phyloP scores from a whole-genome alignment of 768 basidiomycete genomes.

The Podaxis sp. region DNA sequence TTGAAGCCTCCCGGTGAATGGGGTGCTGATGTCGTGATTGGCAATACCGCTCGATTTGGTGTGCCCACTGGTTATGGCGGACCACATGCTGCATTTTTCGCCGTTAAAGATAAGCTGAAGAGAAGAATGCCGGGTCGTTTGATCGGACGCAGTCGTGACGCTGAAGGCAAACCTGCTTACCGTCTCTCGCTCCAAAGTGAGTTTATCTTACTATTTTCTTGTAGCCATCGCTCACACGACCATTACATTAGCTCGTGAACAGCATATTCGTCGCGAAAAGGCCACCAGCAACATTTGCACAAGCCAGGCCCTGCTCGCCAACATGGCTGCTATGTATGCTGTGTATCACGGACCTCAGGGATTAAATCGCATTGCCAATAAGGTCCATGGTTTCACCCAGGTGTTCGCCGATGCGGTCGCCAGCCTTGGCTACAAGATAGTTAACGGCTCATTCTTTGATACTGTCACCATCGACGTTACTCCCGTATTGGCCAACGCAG shows the following conservation, averaged over 20 bases:
- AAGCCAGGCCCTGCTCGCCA: constrained; percentile 94
- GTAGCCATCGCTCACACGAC: neutral
- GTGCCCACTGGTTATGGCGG: constrained; percentile 98
- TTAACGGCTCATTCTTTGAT: constrained; percentile 86
- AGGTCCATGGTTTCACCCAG: constrained; percentile 87
- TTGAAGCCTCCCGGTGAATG: constrained; percentile 97
- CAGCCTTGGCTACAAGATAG: constrained; percentile 68
- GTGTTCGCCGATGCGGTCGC: constrained; percentile 70
- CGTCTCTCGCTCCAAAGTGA: constrained; percentile 92
- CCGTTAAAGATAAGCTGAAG: constrained; percentile 88
- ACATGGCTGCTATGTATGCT: constrained; percentile 99
- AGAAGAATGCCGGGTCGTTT: constrained; percentile 98
- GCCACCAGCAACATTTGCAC: constrained; percentile 99
- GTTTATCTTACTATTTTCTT: constrained; percentile 25
- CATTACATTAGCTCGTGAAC: constrained; percentile 75
- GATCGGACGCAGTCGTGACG: constrained; percentile 87
- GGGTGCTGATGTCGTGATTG: constrained; percentile 95
- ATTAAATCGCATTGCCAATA: constrained; percentile 79
- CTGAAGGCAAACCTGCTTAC: constrained; percentile 84
- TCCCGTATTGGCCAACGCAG: constrained; percentile 50
- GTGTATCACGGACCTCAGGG: constrained; percentile 94
- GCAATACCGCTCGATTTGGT: constrained; percentile 95
- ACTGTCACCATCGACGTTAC: constrained; percentile 81
- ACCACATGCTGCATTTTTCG: constrained; percentile 97
- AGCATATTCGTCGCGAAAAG: constrained; percentile 96